Conservation (phyloP, 2,329 filamentous ascomycete species). For the Sarocladiaceae sp. region DNA sequence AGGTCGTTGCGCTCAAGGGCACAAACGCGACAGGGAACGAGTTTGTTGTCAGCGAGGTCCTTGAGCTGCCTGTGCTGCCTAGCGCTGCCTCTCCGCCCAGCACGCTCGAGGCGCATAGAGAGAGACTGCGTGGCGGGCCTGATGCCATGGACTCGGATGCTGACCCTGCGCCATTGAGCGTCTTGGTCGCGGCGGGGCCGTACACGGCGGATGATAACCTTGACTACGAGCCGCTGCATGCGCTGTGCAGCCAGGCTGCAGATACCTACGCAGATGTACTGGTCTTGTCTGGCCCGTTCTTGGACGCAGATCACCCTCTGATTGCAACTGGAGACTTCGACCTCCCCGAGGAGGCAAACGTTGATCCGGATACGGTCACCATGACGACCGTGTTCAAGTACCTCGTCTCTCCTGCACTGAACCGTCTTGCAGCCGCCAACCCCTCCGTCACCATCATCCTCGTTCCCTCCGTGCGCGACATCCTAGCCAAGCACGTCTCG, state of each 20-base stretch:
- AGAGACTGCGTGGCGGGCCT: slow-evolving; percentile 59
- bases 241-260: slow-evolving; percentile 71
- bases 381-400: slow-evolving; percentile 78
- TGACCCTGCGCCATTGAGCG: slow-evolving; percentile 59
- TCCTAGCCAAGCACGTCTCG: slow-evolving; percentile 74
- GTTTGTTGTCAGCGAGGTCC: slow-evolving; percentile 72
- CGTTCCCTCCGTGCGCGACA: slow-evolving; percentile 75
- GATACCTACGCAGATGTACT: slow-evolving; percentile 71
- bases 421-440: slow-evolving; percentile 61
- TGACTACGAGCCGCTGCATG: slow-evolving; percentile 78
- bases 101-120: slow-evolving; percentile 61
- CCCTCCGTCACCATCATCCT: slow-evolving; percentile 77
- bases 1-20: slow-evolving; percentile 82
- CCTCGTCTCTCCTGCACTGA: slow-evolving; percentile 68
- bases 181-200: slow-evolving; percentile 76
- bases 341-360: slow-evolving; percentile 57
- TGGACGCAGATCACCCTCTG: slow-evolving; percentile 86
- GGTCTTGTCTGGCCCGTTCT: slow-evolving; percentile 78
- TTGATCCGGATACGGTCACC: slow-evolving; percentile 72
- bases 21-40: slow-evolving; percentile 80
- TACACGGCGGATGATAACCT: slow-evolving; percentile 92
- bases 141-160: slow-evolving; percentile 52
- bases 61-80: slow-evolving; percentile 68
- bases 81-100: slow-evolving; percentile 63
- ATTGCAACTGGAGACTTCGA: slow-evolving; percentile 77